These are phyloP conservation scores for Colletotrichum camelliae DNA, from an alignment of 2,329 filamentous ascomycete genomes.

Conservation along the genomic window DNA sequence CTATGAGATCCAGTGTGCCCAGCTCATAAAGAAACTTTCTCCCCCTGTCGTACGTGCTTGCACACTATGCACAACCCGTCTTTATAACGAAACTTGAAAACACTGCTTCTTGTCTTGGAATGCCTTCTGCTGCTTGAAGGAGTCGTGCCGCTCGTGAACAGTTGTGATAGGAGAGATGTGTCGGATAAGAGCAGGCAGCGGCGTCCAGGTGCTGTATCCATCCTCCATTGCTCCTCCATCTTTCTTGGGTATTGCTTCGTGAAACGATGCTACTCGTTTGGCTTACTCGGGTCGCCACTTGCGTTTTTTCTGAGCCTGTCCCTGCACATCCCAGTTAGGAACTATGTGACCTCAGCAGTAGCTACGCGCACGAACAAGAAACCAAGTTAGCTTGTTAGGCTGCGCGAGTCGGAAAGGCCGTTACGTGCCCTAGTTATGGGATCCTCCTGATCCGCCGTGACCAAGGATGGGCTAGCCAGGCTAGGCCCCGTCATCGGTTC, in stretches of 20 bases:
- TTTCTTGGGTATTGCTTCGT: constrained; percentile 19
- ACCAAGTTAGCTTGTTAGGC: constrained; percentile 41
- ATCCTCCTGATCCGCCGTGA: constrained; percentile 67
- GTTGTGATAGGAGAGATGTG: neutral
- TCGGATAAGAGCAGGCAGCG: neutral
- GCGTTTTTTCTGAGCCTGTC: constrained; percentile 26
- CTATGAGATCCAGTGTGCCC: neutral
- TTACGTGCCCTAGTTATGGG: constrained; percentile 57
- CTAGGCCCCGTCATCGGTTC: constrained; percentile 61
- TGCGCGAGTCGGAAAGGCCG: constrained; percentile 43
- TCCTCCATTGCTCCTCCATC: constrained; percentile 5
- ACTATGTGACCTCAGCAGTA: constrained; percentile 24
- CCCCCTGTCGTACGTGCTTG: neutral
- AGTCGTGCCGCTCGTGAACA: neutral
- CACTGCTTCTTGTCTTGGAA: neutral
- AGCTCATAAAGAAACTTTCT: neutral
- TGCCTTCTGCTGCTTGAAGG: neutral
- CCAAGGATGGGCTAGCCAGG: constrained; percentile 66
- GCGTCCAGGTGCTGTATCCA: neutral
- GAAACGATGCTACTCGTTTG: constrained; percentile 10
- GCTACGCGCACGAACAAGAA: constrained; percentile 23
- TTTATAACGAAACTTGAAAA: neutral
- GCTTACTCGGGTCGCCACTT: constrained; percentile 23
- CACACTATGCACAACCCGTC: neutral
- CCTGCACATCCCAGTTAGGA: constrained; percentile 25